Percentiles rank a stretch among this genome's conserved stretches.
phyloP scores from a whole-genome alignment of 768 basidiomycete genomes.

The Dendrothele bispora region DNA sequence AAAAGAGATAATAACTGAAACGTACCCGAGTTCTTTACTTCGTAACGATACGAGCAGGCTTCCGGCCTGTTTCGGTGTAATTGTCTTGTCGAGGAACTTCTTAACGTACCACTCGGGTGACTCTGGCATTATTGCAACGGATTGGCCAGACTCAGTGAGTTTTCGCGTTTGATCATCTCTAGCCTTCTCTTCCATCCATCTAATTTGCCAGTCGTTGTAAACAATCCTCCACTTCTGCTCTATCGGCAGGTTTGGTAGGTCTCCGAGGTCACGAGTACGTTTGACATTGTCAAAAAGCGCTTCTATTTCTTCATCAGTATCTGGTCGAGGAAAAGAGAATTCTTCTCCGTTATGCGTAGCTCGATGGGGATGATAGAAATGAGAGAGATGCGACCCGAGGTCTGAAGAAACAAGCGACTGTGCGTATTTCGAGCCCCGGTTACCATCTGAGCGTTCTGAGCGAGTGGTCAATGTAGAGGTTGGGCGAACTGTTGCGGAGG shows the following conservation, averaged over 20 bases:
- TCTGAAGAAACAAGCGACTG: slow-evolving; percentile 54
- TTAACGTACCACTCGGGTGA: slow-evolving; percentile 93
- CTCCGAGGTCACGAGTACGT: slow-evolving; percentile 63
- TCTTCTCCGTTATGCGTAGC: slow-evolving; percentile 30
- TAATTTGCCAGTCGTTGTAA: slow-evolving; percentile 74
- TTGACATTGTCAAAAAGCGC: slow-evolving; percentile 76
- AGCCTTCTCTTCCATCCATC: slow-evolving; percentile 73
- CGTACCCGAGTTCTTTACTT: slow-evolving; percentile 78
- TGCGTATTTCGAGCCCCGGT: slow-evolving; percentile 63
- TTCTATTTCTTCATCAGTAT: slow-evolving; percentile 76
- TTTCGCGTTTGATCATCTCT: slow-evolving; percentile 62
- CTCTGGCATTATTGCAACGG: slow-evolving; percentile 55
- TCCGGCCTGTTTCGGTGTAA: slow-evolving; percentile 78
- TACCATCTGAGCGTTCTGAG: slow-evolving; percentile 61
- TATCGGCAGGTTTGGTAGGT: slow-evolving; percentile 58
- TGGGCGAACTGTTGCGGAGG: slow-evolving; percentile 47
- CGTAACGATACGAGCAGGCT: slow-evolving; percentile 77
- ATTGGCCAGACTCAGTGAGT: slow-evolving; percentile 58
- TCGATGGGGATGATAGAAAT: slow-evolving; percentile 55
- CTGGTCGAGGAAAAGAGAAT: slow-evolving; percentile 78
- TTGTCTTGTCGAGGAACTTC: slow-evolving; percentile 84
- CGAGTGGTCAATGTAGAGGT: slow-evolving; percentile 51
- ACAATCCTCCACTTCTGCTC: slow-evolving; percentile 95
- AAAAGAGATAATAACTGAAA: slow-evolving; percentile 1
- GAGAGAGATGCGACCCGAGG: slow-evolving; percentile 43